Evolutionary conservation across 495 filamentous ascomycete genomes (phyloP).

Genomic region (Cladorrhinum samala): DNA sequence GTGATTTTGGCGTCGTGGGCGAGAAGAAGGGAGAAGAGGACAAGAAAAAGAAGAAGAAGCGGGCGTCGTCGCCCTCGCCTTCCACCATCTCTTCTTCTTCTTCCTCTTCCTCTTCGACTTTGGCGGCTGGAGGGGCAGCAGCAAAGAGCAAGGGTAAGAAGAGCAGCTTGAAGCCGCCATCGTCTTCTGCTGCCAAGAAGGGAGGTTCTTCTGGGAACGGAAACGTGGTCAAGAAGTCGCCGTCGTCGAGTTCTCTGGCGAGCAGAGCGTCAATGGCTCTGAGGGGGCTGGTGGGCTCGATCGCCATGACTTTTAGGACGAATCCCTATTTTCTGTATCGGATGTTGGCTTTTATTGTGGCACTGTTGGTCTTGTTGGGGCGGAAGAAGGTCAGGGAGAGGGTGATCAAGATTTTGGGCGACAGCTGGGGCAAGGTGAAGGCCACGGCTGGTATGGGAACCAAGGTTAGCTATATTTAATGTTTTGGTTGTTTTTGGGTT

Average conservation of each 20-base stretch:
- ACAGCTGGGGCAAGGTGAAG: conserved; percentile 76
- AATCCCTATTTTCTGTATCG: conserved; percentile 72
- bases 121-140: no score
- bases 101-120: no score
- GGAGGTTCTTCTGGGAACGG: not conserved
- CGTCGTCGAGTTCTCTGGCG: no score
- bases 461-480: conserved; percentile 85
- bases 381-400: conserved; percentile 69
- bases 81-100: no score
- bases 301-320: conserved; percentile 55
- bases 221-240: no score
- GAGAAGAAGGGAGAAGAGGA: conserved; percentile 6
- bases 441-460: conserved; percentile 92
- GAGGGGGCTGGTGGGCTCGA: conserved; percentile 54
- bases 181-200: conserved; percentile 23
- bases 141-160: not conserved
- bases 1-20: conserved; percentile 5
- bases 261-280: conserved; percentile 47
- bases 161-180: not conserved
- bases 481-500: not conserved
- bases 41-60: conserved; percentile 7
- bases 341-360: conserved; percentile 74
- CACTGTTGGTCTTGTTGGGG: conserved; percentile 70
- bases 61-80: no score
- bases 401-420: conserved; percentile 57